Evolutionary conservation across 768 basidiomycete species (phyloP).

Genomic region (Phlebiopsis flavidoalba): DNA sequence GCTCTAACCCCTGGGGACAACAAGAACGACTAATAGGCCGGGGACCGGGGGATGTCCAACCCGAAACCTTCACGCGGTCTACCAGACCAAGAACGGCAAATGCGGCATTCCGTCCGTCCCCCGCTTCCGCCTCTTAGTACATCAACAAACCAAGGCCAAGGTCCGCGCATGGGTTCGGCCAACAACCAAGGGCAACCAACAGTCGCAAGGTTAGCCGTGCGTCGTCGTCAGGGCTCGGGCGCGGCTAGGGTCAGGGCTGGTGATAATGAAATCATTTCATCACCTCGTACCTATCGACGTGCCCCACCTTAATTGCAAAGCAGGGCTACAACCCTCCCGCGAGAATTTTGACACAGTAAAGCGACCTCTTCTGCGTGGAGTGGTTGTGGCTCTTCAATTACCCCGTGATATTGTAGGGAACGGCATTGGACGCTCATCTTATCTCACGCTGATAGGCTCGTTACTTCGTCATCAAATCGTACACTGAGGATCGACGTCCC

Average conservation of each 20-base stretch:
- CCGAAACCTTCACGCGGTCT: conserved; percentile 62
- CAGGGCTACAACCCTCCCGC: conserved; percentile 94
- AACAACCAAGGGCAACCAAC: background rate
- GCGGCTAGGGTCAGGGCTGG: conserved; percentile 14
- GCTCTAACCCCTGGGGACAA: conserved; percentile 56
- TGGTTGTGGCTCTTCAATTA: conserved; percentile 12
- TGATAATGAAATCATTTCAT: conserved; percentile 37
- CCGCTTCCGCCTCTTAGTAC: conserved; percentile 70
- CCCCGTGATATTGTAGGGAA: background rate
- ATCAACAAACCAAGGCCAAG: conserved; percentile 51
- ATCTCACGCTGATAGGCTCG: conserved; percentile 52
- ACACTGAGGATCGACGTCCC: conserved; percentile 98
- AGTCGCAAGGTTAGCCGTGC: background rate
- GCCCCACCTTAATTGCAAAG: conserved; percentile 71
- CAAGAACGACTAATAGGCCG: conserved; percentile 51
- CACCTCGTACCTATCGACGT: conserved; percentile 77
- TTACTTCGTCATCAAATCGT: conserved; percentile 98
- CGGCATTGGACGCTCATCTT: background rate
- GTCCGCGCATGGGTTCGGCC: conserved; percentile 21
- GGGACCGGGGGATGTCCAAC: conserved; percentile 61
- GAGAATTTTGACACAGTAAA: conserved; percentile 77
- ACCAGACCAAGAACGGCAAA: conserved; percentile 31
- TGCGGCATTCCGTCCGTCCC: conserved; percentile 60
- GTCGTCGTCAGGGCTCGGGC: conserved; percentile 4
- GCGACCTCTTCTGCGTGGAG: conserved; percentile 74